Evolutionary conservation across 768 basidiomycete genomes (phyloP).

Genomic region (Collybiopsis luxurians): DNA sequence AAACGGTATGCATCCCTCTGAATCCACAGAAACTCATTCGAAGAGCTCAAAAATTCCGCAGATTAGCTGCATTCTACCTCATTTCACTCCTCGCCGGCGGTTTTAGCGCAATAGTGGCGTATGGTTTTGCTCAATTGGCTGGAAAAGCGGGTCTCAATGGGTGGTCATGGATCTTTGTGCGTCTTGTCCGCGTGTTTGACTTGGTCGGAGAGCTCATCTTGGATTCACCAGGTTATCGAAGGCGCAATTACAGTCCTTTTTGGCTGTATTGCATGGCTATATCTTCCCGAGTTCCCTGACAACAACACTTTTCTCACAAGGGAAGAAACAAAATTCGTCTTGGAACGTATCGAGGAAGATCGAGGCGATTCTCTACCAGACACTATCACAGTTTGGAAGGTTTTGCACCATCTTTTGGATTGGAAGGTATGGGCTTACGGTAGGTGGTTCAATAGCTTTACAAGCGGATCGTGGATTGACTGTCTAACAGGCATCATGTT

Average conservation of each 20-base stretch:
- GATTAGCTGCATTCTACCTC: slow-evolving; percentile 44
- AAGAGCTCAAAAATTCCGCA: slow-evolving; percentile 12
- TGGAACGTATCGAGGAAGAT: slow-evolving; percentile 47
- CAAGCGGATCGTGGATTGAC: background rate
- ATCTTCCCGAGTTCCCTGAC: slow-evolving; percentile 46
- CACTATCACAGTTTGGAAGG: slow-evolving; percentile 31
- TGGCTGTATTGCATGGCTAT: slow-evolving; percentile 37
- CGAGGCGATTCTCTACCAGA: slow-evolving; percentile 50
- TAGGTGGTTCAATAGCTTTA: slow-evolving; percentile 14
- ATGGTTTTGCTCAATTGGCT: slow-evolving; percentile 37
- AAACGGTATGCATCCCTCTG: slow-evolving; percentile 29
- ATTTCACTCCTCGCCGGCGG: slow-evolving; percentile 38
- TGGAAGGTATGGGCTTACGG: slow-evolving; percentile 49
- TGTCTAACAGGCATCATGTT: slow-evolving; percentile 34
- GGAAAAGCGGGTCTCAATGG: slow-evolving; percentile 38
- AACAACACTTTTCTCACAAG: slow-evolving; percentile 42
- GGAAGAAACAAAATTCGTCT: slow-evolving; percentile 39
- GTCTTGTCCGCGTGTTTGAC: too few relatives aligned
- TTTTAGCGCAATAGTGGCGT: slow-evolving; percentile 43
- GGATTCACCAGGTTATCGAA: slow-evolving; percentile 40
- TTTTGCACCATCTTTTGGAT: slow-evolving; percentile 37
- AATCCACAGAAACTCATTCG: background rate
- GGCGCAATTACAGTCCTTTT: slow-evolving; percentile 41
- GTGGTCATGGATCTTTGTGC: slow-evolving; percentile 51
- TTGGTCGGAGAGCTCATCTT: too few relatives aligned